Percentiles rank a stretch among this genome's conserved stretches.
Conservation (phyloP, 2,329 filamentous ascomycete species). For the Sclerotiophoma versabilis region DNA sequence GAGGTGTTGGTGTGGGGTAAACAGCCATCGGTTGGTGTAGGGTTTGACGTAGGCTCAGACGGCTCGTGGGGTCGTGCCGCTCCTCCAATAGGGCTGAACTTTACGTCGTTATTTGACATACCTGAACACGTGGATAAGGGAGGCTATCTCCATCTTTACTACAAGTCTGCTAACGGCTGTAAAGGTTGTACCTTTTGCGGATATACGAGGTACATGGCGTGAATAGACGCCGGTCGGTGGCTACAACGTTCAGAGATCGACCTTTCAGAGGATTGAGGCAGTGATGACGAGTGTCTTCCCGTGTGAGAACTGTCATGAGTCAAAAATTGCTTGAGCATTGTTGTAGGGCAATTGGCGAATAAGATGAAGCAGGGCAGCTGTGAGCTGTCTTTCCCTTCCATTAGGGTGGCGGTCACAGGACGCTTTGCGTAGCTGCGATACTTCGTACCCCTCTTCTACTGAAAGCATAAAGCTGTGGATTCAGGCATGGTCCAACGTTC, state of each 20-base stretch:
- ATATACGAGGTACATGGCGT: constrained; percentile 6
- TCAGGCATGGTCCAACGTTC: background rate
- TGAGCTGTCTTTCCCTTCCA: background rate
- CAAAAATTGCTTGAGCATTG: background rate
- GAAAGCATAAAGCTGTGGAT: constrained; percentile 1
- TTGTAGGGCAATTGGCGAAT: constrained; percentile 2
- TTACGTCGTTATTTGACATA: background rate
- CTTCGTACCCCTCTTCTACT: constrained; percentile 2
- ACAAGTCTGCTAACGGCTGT: background rate
- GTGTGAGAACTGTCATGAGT: background rate
- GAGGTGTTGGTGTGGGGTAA: constrained; percentile 8
- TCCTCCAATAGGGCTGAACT: constrained; percentile 4
- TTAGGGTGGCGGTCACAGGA: constrained; percentile 11
- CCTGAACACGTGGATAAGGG: background rate
- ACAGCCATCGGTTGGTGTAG: background rate
- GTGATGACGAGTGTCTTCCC: background rate
- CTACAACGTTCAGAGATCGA: constrained; percentile 11
- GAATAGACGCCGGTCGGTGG: background rate
- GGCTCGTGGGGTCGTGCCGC: constrained; percentile 2
- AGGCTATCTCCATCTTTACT: background rate
- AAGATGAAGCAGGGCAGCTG: background rate
- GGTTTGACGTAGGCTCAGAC: constrained; percentile 8
- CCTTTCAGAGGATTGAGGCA: constrained; percentile 1
- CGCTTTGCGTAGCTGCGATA: background rate
- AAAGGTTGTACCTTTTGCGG: constrained; percentile 2